Evolutionary conservation across 495 filamentous ascomycete genomes (phyloP).

Genomic region (Pseudevernia furfuracea): DNA sequence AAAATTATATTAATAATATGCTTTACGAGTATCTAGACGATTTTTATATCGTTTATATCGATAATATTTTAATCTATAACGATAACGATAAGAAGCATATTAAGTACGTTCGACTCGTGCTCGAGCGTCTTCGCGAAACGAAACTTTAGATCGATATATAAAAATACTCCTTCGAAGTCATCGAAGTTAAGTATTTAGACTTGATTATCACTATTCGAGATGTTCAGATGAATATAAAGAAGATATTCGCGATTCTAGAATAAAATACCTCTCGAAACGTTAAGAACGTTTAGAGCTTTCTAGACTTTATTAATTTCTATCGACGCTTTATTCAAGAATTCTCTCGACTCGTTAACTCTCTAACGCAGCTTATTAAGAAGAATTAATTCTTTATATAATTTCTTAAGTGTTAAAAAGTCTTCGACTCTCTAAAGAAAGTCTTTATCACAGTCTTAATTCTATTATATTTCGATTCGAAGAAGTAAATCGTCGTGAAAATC

Average conservation of each 20-base stretch:
- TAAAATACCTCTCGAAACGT: not conserved
- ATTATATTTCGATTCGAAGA: slow-evolving; percentile 20
- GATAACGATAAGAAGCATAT: no score
- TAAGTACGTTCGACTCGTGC: no score
- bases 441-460: slow-evolving; percentile 13
- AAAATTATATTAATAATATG: no score
- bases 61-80: no score
- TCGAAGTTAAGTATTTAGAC: not conserved
- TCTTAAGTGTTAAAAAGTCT: slow-evolving; percentile 20
- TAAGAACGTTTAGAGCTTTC: slow-evolving; percentile 12
- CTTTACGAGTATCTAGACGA: no score
- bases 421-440: slow-evolving; percentile 10
- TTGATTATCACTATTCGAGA: no score
- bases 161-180: not conserved
- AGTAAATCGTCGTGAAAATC: slow-evolving; percentile 14
- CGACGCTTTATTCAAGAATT: slow-evolving; percentile 2
- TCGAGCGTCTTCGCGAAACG: no score
- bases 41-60: no score
- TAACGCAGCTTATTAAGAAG: slow-evolving; percentile 3
- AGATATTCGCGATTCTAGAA: no score
- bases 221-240: not conserved
- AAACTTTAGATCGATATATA: not conserved
- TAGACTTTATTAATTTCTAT: slow-evolving; percentile 14
- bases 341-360: not conserved
- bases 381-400: not conserved